Conservation (phyloP, 768 basidiomycete genomes). For the Kockovaella imperatae region DNA sequence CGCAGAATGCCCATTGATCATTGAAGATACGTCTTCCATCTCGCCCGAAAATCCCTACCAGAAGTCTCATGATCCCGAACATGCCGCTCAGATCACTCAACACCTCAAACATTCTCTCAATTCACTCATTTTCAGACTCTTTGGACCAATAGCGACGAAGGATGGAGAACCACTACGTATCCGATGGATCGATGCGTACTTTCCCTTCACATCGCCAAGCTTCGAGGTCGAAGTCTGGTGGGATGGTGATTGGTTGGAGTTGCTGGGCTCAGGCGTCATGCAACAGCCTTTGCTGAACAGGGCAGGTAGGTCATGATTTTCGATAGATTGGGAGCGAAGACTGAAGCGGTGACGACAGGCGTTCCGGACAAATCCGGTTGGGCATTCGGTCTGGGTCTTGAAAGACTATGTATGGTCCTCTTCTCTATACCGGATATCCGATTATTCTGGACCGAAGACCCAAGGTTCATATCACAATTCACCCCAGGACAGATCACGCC, state of each 20-base stretch:
- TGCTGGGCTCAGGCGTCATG: constrained; percentile 87
- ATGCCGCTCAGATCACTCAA: constrained; percentile 65
- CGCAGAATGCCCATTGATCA: constrained; percentile 65
- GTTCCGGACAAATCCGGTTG: constrained; percentile 74
- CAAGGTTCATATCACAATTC: constrained; percentile 83
- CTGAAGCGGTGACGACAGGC: constrained; percentile 45
- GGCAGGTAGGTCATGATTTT: constrained; percentile 57
- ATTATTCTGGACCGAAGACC: constrained; percentile 88
- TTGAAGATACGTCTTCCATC: constrained; percentile 74
- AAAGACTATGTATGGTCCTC: constrained; percentile 95
- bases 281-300: constrained; percentile 78
- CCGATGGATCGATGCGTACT: constrained; percentile 95
- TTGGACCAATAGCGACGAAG: constrained; percentile 55
- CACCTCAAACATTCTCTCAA: constrained; percentile 89
- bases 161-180: constrained; percentile 69
- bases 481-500: constrained; percentile 59
- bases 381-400: constrained; percentile 96
- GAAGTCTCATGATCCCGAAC: constrained; percentile 61
- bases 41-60: constrained; percentile 74
- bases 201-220: constrained; percentile 95
- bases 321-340: background rate
- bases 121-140: constrained; percentile 69
- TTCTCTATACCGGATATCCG: constrained; percentile 96
- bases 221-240: constrained; percentile 98
- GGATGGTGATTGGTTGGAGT: constrained; percentile 93